Evolutionary conservation across 2,329 filamentous ascomycete species (phyloP), one percentile per base, ranked within the genome.

Genomic region (Diaporthe vexans): DNA sequence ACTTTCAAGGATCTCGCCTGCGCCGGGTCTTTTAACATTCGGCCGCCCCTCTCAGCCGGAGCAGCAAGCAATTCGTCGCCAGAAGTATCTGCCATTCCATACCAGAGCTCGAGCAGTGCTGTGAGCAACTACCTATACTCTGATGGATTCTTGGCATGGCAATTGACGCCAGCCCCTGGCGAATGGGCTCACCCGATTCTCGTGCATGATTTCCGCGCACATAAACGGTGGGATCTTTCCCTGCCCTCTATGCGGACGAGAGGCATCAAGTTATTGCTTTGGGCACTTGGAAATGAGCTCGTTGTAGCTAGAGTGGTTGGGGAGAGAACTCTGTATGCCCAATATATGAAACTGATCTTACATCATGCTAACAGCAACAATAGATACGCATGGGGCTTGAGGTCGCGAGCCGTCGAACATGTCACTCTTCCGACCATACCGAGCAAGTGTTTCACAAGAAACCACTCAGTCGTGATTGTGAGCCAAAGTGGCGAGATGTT

Each of bases 131-230:
- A 17, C 2, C 35, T 57, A 24, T 74, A 74, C 21, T 33, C 40
- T 52, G 26, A 59, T 24, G 58, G 58, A 2, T 59, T 52, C 7
- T 52, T 72, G 57, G 73, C 68, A 29, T 74, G 58, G 68, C 73
- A 74, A 61, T 17, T n/a, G 19, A 8, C 1, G 21, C 17, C 59
- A 24, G 35, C 24, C 19, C 21, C 52, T n/a, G 40, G 37, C 7
- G n/a, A 46, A n/a, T 56, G 51, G 70, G 6, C 7, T 7, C 10
- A 52, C 19, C 19, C 58, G 33, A 72, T 58, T 17, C 24, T 52
- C 3, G 40, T 74, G 21, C 69, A 74, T 17, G n/a, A 61, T 19
- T 29, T 68, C 9, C 19, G 29, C 24, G 24, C 33, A 35, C 33
- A 72, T 2, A 15, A 17, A 11, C 57, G 33, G 8, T 54, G 57